Percentiles rank a stretch among this genome's conserved stretches.
phyloP scores from a whole-genome alignment of 1,139 yeast genomes.

The Geotrichum siamense region DNA sequence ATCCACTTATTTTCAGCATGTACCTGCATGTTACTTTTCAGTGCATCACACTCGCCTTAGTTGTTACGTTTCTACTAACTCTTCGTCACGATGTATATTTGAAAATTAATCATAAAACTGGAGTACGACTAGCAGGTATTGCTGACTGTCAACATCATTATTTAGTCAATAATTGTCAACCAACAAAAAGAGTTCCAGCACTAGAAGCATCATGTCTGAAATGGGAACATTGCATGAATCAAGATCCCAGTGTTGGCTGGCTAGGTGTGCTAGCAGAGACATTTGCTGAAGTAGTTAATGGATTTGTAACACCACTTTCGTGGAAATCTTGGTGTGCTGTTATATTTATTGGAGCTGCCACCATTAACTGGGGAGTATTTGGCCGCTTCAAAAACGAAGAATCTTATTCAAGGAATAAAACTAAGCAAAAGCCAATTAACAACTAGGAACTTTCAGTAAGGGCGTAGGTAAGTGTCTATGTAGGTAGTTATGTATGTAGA shows the following conservation, averaged over 20 bases:
- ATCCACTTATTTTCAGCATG: slow-evolving; percentile 2
- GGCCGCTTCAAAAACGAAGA: slow-evolving; percentile 22
- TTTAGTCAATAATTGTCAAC: slow-evolving; percentile 60
- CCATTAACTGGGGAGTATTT: slow-evolving; percentile 40
- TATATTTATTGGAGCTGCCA: slow-evolving; percentile 23
- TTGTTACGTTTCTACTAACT: slow-evolving; percentile 48
- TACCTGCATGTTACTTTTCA: slow-evolving; percentile 5
- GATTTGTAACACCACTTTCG: slow-evolving; percentile 66
- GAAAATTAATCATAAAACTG: slow-evolving; percentile 43
- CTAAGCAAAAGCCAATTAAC: no score
- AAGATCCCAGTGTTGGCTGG: slow-evolving; percentile 77
- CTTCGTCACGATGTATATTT: slow-evolving; percentile 64
- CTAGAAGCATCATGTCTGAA: slow-evolving; percentile 60
- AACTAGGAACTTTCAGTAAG: no score
- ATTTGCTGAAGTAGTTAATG: slow-evolving; percentile 72
- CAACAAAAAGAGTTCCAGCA: slow-evolving; percentile 54
- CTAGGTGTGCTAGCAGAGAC: slow-evolving; percentile 76
- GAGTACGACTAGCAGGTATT: slow-evolving; percentile 47
- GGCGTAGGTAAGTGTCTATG: no score
- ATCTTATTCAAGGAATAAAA: no score
- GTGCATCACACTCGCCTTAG: background rate
- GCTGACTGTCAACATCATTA: slow-evolving; percentile 65
- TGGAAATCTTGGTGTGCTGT: slow-evolving; percentile 56
- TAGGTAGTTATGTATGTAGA: no score
- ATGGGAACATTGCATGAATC: slow-evolving; percentile 82